phyloP scores from a whole-genome alignment of 2,329 filamentous ascomycete genomes.

The Colletotrichum agaves region DNA sequence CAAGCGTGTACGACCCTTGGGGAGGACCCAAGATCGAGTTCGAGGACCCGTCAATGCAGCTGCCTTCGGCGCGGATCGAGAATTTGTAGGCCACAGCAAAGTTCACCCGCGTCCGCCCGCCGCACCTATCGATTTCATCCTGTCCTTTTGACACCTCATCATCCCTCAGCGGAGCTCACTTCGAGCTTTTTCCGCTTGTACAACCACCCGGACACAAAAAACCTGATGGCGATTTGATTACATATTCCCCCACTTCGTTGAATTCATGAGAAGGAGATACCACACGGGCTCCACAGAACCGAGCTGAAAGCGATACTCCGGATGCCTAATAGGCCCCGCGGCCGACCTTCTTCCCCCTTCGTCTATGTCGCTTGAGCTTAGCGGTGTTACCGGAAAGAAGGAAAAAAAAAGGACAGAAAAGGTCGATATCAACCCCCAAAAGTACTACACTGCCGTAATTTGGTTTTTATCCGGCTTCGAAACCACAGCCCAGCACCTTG shows the following conservation, averaged over 20 bases:
- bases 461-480: conserved; percentile 16
- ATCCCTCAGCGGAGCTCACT: conserved; percentile 2
- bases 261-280: conserved; percentile 44
- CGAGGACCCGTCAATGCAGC: conserved; percentile 67
- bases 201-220: conserved; percentile 21
- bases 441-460: conserved; percentile 29
- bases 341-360: background rate
- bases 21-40: conserved; percentile 64
- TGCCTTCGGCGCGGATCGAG: conserved; percentile 69
- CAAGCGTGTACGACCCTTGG: conserved; percentile 65
- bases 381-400: background rate
- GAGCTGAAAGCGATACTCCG: conserved; percentile 25
- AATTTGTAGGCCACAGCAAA: conserved; percentile 53
- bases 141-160: conserved; percentile 1
- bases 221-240: conserved; percentile 33
- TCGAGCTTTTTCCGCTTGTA: conserved; percentile 25
- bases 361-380: conserved; percentile 1
- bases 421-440: conserved; percentile 18
- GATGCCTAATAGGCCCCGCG: conserved; percentile 5
- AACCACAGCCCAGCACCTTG: background rate
- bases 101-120: background rate
- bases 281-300: conserved; percentile 45
- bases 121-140: background rate
- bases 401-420: conserved; percentile 23
- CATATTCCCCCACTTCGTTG: conserved; percentile 30